Evolutionary conservation across 1,284 basidiomycete genomes (phyloP), one percentile per base, ranked within the genome.

Genomic region (Leccinum pallidistipes): DNA sequence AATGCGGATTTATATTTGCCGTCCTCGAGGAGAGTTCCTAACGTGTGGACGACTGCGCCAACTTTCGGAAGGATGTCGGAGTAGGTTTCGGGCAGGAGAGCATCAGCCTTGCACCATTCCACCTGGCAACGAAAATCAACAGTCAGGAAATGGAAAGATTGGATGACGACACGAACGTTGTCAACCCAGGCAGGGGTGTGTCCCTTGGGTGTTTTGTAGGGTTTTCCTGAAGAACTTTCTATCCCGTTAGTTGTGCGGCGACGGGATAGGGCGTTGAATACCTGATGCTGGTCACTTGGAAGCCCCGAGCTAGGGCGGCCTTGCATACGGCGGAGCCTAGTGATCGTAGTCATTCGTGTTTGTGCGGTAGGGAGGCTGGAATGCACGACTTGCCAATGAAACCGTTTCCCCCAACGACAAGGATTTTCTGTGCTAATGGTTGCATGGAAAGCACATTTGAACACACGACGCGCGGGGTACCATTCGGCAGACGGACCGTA

Each of bases 391-490:
- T 67, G 92, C 94, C 95, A 66, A 98, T 86, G 79, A 97, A 98
- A 12, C 96, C 95, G 76, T 97, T 97, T 34, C 95, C 95, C 18
- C 96, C 96, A 1, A 97, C 86, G 34, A 98, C 94, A 8, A 96
- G 85, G 62, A 97, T 83, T 71, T 82, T 86, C 64, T 83, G 85
- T 64, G 81, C 65, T 63, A 81, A 66, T 59, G 74, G 65, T 66
- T 71, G 71, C 80, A 82, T 81, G 7, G 14, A 10, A 47, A 61
- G 32, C 5, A 18, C 0, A 47, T 5, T 29, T 49, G 16, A 38
- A 43, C 21, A 34, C 21, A 45, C 8, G 14, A 45, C 40, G n/a
- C 40, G 40, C 40, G 40, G 10, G 40, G n/a, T 18, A 45, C n/a
- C 40, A 18, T 18, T 43, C 40, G 40, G 40, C 40, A n/a, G 38